These are phyloP conservation scores for Chaetomium sp. DNA, from an alignment of 2,329 filamentous ascomycete species.

Conservation along the genomic window DNA sequence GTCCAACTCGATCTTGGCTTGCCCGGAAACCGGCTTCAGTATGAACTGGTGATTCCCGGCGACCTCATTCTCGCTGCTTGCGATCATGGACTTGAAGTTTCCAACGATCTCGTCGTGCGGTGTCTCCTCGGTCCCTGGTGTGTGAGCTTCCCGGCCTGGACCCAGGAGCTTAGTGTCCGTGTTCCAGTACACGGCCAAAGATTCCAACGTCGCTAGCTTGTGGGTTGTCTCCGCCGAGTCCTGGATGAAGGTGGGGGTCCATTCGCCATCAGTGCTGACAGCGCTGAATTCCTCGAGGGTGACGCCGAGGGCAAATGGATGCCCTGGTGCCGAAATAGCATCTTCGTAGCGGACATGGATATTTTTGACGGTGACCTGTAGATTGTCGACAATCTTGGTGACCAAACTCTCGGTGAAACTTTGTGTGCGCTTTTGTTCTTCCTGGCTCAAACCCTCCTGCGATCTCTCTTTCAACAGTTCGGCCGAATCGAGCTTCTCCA, in stretches of 20 bases:
- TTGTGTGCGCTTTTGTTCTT: slow-evolving; percentile 96
- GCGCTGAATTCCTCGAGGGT: slow-evolving; percentile 96
- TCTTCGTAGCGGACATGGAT: slow-evolving; percentile 98
- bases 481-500: slow-evolving; percentile 96
- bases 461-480: slow-evolving; percentile 89
- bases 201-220: slow-evolving; percentile 86
- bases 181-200: slow-evolving; percentile 95
- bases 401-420: slow-evolving; percentile 93
- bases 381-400: slow-evolving; percentile 95
- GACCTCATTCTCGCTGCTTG: slow-evolving; percentile 51
- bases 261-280: slow-evolving; percentile 88
- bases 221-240: slow-evolving; percentile 76
- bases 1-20: slow-evolving; percentile 89
- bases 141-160: slow-evolving; percentile 66
- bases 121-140: slow-evolving; percentile 52
- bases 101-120: slow-evolving; percentile 70
- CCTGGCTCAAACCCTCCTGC: slow-evolving; percentile 84
- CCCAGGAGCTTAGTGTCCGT: slow-evolving; percentile 83
- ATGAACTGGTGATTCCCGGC: slow-evolving; percentile 75
- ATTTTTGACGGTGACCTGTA: slow-evolving; percentile 96
- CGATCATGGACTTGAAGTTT: slow-evolving; percentile 73
- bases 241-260: slow-evolving; percentile 94
- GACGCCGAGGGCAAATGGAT: slow-evolving; percentile 88
- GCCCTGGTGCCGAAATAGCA: slow-evolving; percentile 86
- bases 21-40: slow-evolving; percentile 88